phyloP scores from a whole-genome alignment of 768 basidiomycete genomes.

The Austroboletus festivus region DNA sequence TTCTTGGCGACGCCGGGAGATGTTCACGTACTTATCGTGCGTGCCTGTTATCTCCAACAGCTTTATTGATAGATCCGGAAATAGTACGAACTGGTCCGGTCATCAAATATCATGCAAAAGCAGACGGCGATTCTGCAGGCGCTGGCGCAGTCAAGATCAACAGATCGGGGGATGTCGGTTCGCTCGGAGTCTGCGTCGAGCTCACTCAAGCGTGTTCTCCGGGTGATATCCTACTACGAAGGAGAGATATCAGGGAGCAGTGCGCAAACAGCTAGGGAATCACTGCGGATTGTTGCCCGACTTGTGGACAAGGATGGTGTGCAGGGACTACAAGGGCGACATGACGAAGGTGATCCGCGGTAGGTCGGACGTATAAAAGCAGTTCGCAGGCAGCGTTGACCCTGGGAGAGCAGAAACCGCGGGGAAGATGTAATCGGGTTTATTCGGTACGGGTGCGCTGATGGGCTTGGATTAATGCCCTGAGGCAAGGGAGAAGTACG shows the following conservation, averaged over 20 bases:
- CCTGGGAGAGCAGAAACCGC: conserved; percentile 33
- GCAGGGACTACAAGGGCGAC: conserved; percentile 35
- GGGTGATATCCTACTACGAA: conserved; percentile 51
- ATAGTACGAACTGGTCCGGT: conserved; percentile 67
- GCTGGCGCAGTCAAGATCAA: conserved; percentile 31
- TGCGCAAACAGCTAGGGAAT: conserved; percentile 48
- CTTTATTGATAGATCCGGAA: neutral
- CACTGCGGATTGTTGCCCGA: conserved; percentile 53
- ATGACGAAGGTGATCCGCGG: conserved; percentile 40
- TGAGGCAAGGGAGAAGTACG: conserved; percentile 21
- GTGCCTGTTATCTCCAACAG: conserved; percentile 21
- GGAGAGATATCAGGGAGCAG: conserved; percentile 44
- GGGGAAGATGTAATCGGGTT: conserved; percentile 53
- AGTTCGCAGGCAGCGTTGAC: conserved; percentile 16
- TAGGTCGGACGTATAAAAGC: conserved; percentile 33
- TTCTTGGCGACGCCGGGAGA: conserved; percentile 53
- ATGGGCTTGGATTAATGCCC: conserved; percentile 55
- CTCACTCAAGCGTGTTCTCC: conserved; percentile 41
- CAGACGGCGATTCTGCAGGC: conserved; percentile 44
- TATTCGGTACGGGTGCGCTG: conserved; percentile 51
- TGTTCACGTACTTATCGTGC: conserved; percentile 60
- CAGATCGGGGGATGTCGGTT: conserved; percentile 22
- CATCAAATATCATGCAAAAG: conserved; percentile 45
- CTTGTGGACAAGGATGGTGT: conserved; percentile 65
- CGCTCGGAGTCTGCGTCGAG: conserved; percentile 36